Evolutionary conservation across 1,284 basidiomycete genomes (phyloP).

Genomic region (Austroboletus novae-zelandiae): DNA sequence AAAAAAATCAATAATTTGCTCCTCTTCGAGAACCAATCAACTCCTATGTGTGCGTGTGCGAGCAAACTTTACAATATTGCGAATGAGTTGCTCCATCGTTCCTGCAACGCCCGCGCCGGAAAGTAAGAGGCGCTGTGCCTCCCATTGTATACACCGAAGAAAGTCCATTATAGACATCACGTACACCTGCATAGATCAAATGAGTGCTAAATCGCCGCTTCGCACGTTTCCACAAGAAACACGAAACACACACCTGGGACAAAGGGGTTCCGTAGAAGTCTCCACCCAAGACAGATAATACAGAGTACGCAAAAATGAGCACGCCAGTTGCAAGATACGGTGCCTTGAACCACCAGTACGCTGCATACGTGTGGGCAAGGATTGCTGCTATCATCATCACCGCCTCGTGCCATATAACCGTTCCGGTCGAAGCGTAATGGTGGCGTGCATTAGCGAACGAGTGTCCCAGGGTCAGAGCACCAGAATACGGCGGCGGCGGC

Average conservation of each 20-base stretch:
- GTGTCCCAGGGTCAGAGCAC: not conserved
- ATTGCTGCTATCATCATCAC: not conserved
- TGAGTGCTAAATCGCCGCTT: not conserved
- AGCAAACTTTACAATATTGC: not conserved
- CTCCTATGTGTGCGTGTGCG: not conserved
- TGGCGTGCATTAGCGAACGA: not conserved
- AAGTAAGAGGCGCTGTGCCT: conserved; percentile 1
- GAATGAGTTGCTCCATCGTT: not conserved
- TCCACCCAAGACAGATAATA: not conserved
- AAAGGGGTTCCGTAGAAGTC: not conserved
- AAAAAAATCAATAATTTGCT: not conserved
- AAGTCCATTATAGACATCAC: conserved; percentile 1
- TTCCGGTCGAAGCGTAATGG: not conserved
- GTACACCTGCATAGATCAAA: conserved; percentile 5
- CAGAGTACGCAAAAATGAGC: not conserved
- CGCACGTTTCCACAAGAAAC: not conserved
- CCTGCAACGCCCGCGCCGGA: not conserved
- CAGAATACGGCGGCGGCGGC: not conserved
- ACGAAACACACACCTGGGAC: conserved; percentile 9
- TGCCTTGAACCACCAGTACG: conserved; percentile 12
- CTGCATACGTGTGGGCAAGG: conserved; percentile 1
- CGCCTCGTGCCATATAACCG: not conserved
- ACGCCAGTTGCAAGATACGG: conserved; percentile 2
- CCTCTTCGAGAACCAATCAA: not conserved
- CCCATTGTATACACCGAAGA: conserved; percentile 17